A percentile compares a stretch with the other conserved stretches of the same genome.
Conservation (phyloP, 2,329 filamentous ascomycete genomes). For the Ilyonectria destructans region DNA sequence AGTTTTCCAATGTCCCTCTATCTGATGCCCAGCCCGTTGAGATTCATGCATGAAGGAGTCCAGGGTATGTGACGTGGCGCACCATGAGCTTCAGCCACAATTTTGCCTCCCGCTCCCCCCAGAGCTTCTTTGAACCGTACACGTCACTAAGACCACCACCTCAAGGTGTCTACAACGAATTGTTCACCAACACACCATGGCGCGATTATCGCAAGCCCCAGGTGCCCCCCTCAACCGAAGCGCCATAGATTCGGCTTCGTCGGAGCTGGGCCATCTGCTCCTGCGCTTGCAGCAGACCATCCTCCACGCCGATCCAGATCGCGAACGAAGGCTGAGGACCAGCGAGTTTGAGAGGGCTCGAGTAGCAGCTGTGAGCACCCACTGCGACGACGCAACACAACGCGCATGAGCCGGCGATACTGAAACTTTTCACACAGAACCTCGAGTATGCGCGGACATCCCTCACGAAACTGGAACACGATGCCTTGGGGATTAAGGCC, state of each 20-base stretch:
- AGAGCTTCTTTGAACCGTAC: conserved; percentile 45
- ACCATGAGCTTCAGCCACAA: conserved; percentile 47
- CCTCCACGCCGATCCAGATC: conserved; percentile 73
- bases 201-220: conserved; percentile 44
- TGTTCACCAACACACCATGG: conserved; percentile 45
- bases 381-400: neutral
- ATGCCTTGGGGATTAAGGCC: conserved; percentile 73
- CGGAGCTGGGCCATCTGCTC: conserved; percentile 77
- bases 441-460: conserved; percentile 80
- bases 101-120: conserved; percentile 34
- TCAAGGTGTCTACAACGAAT: conserved; percentile 23
- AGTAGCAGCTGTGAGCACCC: conserved; percentile 61
- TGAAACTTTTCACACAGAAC: conserved; percentile 66
- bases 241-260: conserved; percentile 50
- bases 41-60: neutral
- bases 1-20: neutral
- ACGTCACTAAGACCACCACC: conserved; percentile 47
- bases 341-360: conserved; percentile 76
- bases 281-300: conserved; percentile 77
- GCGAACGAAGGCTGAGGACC: conserved; percentile 70
- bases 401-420: neutral
- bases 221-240: conserved; percentile 34
- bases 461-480: conserved; percentile 80
- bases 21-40: neutral
- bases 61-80: conserved; percentile 45